phyloP scores from a whole-genome alignment of 2,329 filamentous ascomycete species.

The Graphium sp. region DNA sequence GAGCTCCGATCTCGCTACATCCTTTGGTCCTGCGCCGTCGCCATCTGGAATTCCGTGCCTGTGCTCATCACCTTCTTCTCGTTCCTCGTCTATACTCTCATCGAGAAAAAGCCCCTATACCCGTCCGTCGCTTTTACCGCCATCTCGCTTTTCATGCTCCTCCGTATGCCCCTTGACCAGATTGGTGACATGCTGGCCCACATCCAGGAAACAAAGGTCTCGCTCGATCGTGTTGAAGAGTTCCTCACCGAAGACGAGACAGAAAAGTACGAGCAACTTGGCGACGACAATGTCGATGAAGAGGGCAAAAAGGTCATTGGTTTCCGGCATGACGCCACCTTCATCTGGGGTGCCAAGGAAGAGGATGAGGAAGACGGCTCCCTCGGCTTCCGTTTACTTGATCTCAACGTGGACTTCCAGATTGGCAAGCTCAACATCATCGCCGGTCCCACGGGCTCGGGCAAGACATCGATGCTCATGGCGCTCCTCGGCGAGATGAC shows the following conservation, averaged over 20 bases:
- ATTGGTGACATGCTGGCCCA: slow-evolving; percentile 97
- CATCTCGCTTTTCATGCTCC: slow-evolving; percentile 84
- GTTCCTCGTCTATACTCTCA: slow-evolving; percentile 79
- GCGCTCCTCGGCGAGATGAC: slow-evolving; percentile 95
- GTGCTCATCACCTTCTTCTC: slow-evolving; percentile 93
- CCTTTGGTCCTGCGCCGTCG: slow-evolving; percentile 81
- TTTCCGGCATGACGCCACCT: slow-evolving; percentile 66
- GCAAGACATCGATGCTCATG: slow-evolving; percentile 94
- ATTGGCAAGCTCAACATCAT: slow-evolving; percentile 84
- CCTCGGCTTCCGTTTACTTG: slow-evolving; percentile 66
- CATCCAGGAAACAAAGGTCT: slow-evolving; percentile 94
- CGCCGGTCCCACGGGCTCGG: slow-evolving; percentile 81
- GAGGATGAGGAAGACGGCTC: slow-evolving; percentile 45
- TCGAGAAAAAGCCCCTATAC: slow-evolving; percentile 78
- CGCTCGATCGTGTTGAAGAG: slow-evolving; percentile 88
- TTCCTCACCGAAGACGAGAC: slow-evolving; percentile 91
- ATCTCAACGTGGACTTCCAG: slow-evolving; percentile 67
- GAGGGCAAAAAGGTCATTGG: slow-evolving; percentile 62
- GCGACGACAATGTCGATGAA: slow-evolving; percentile 50
- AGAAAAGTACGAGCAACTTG: slow-evolving; percentile 80
- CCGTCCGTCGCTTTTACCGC: slow-evolving; percentile 93
- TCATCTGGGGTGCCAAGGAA: slow-evolving; percentile 71
- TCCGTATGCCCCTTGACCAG: slow-evolving; percentile 86
- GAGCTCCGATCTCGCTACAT: slow-evolving; percentile 71
- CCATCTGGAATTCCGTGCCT: slow-evolving; percentile 91